A percentile compares a stretch with the other conserved stretches of the same genome.
phyloP scores from a whole-genome alignment of 257 asterid genomes.

The Nicotiana otophora region DNA sequence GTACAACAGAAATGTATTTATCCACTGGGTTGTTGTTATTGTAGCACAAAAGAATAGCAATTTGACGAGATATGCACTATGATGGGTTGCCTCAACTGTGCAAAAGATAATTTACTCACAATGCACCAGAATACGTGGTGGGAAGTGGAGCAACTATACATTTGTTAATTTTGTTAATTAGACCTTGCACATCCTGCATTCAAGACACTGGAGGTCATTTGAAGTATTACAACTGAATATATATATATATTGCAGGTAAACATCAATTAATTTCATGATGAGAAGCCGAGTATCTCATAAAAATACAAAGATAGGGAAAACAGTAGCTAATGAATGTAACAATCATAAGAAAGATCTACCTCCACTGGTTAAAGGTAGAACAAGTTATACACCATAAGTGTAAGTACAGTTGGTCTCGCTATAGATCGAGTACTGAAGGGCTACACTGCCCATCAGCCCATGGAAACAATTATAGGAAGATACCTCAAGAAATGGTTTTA shows the following conservation, averaged over 20 bases:
- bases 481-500: background rate
- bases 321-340: background rate
- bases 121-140: slow-evolving; percentile 70
- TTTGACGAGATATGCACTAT: background rate
- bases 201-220: background rate
- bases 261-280: background rate
- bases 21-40: background rate
- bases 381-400: background rate
- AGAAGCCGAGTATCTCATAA: background rate
- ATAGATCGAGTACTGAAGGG: background rate
- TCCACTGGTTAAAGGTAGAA: background rate
- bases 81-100: background rate
- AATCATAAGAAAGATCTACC: background rate
- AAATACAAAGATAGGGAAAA: slow-evolving; percentile 2
- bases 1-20: background rate
- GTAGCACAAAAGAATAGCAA: background rate
- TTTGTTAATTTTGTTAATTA: slow-evolving; percentile 87
- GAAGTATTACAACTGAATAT: slow-evolving; percentile 8
- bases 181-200: slow-evolving; percentile 91
- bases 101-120: slow-evolving; percentile 53
- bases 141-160: slow-evolving; percentile 92
- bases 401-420: background rate
- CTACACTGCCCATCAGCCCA: background rate
- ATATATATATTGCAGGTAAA: background rate
- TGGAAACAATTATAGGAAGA: background rate